Base-by-base conservation (phyloP, 2,329 filamentous ascomycete genomes). In the Xylaria sp. region DNA sequence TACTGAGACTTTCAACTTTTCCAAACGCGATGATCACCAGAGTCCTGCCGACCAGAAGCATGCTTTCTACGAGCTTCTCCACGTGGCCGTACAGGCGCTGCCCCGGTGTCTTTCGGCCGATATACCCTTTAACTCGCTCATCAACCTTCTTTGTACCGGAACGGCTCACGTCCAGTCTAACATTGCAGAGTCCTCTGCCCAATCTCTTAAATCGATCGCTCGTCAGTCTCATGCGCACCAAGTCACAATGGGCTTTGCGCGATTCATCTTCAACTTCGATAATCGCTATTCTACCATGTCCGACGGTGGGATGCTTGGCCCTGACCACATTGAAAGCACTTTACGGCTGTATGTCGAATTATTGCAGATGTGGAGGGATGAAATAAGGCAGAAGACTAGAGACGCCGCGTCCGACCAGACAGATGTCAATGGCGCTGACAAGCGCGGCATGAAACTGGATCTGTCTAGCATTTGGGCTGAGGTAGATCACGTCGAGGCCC, bases 261-360 rank as follows among this genome's bases (percentile, higher is more conserved):
- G 92, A 21, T 99, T 97, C 73, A 99, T 99, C 48, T 99, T 99
- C 76, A 96, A 94, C 63, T 99, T 97, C 70, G 95, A 99, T 71
- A 92, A 96, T 62, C 87, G 92, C 20, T 99, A 99, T 71, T 91
- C 93, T 1, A 97, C 94, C 26, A 97, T 97, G 87, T 96, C 92
- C 8, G 94, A 99, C 67, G 94, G 95, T 26, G 94, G 94, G 2
- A 94, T 99, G 87, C 85, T 99, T 20, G 94, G 93, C 0, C 87
- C 91, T 29, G 90, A 88, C 4, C 94, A 99, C 67, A 97, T 99
- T 52, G 94, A 99, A 70, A 96, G 88, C 62, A 99, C 94, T 0
- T 74, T 99, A 18, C 88, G 89, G 59, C 80, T 99, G 9, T 99
- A 99, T 66, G 91, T 97, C 22, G 92, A 99, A 72, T 76, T 99